Evolutionary conservation across 2,329 filamentous ascomycete species (phyloP).

Genomic region (Nemania sp.): DNA sequence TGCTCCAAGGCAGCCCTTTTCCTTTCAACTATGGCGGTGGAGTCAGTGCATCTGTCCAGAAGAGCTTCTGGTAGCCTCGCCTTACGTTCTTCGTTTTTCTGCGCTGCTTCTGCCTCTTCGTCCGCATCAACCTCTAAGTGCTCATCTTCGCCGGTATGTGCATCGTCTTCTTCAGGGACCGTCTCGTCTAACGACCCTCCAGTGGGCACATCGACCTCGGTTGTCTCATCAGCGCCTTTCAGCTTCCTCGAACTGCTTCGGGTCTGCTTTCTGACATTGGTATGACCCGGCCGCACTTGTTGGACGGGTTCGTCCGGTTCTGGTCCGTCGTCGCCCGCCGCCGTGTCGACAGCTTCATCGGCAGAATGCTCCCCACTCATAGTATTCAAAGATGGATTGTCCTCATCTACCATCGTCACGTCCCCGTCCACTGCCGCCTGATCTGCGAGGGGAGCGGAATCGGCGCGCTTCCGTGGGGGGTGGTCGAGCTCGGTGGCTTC

Average conservation of each 20-base stretch:
- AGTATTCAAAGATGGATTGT: conserved; percentile 38
- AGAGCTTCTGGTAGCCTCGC: conserved; percentile 16
- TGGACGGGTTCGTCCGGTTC: conserved; percentile 29
- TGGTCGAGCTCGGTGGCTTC: conserved; percentile 32
- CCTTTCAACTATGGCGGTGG: conserved; percentile 64
- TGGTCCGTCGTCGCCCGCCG: conserved; percentile 30
- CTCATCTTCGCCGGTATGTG: conserved; percentile 59
- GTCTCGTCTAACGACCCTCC: conserved; percentile 44
- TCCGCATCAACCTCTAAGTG: conserved; percentile 59
- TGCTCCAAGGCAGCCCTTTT: conserved; percentile 82
- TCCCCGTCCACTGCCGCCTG: conserved; percentile 41
- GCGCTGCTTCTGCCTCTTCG: conserved; percentile 62
- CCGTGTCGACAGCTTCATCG: conserved; percentile 37
- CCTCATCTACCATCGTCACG: conserved; percentile 43
- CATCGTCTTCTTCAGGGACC: conserved; percentile 46
- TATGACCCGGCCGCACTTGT: conserved; percentile 33
- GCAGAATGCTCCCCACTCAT: conserved; percentile 41
- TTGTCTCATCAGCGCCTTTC: conserved; percentile 35
- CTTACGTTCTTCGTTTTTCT: conserved; percentile 66
- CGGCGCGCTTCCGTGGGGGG: conserved; percentile 36
- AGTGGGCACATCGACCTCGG: conserved; percentile 28
- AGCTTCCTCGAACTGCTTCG: conserved; percentile 44
- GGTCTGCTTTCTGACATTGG: conserved; percentile 38
- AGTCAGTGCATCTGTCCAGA: conserved; percentile 35
- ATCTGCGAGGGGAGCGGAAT: conserved; percentile 30